Evolutionary conservation across 2,329 filamentous ascomycete species (phyloP), one percentile per base, ranked within the genome.

Genomic region (Aspergillus calidoustus): DNA sequence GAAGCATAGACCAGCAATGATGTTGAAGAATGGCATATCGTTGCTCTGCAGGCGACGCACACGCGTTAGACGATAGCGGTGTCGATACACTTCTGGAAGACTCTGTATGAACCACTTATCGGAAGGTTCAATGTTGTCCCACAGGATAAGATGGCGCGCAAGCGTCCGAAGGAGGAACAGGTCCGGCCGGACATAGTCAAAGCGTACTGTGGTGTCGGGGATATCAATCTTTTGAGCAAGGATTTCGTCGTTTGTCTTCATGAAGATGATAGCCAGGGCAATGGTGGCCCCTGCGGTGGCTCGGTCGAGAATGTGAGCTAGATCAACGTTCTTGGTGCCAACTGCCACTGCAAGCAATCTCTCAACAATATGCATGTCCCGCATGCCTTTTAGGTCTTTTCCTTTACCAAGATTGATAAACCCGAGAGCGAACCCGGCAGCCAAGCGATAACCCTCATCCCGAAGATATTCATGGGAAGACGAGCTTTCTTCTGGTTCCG

Each of bases 331-430:
- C 77, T 97, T 96, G 1, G 91, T 92, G 2, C 92, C 89, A 4
- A 96, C 92, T 11, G 95, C 94, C 55, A 97, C 86, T 0, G 89
- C 86, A 51, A 99, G 84, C 11, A 99, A 83, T 64, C 95, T 90
- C 72, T 98, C 94, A 0, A 95, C 91, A 8, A 99, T 86, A 51
- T 89, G 88, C 92, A 99, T 96, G 71, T 98, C 95, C 67, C 96
- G 91, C 52, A 99, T 83, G 9, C 94, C 94, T 72, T 90, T 90
- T 30, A 98, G 82, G 70, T 97, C 91, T 63, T 88, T 90, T 22
- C 95, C 96, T 72, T 94, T 96, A 59, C 91, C 95, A 1, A 99
- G 81, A 74, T 99, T 99, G 77, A 99, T 97, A 67, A 96, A 89
- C 0, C 95, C 95, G 0, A 99, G 84, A 0, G 96, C 90, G 70